A percentile compares a stretch with the other conserved stretches of the same genome.
Conservation (phyloP, 768 basidiomycete genomes). For the Scleroderma bovista region DNA sequence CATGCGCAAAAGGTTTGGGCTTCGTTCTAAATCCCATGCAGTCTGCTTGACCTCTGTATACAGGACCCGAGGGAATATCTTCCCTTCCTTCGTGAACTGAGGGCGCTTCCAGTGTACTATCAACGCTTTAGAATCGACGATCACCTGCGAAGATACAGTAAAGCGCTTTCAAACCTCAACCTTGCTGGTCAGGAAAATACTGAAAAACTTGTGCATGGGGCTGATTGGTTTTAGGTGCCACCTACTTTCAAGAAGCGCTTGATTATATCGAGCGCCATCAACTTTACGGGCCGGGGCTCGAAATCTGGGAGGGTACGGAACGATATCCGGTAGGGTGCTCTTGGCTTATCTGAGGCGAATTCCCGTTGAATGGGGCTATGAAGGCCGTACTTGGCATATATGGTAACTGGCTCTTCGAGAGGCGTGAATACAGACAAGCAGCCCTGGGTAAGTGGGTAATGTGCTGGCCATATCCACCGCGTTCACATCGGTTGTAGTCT, state of each 20-base stretch:
- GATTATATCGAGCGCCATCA: slow-evolving; percentile 74
- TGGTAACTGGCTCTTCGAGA: slow-evolving; percentile 83
- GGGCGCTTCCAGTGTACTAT: slow-evolving; percentile 66
- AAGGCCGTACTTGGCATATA: slow-evolving; percentile 70
- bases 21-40: not conserved
- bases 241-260: slow-evolving; percentile 74
- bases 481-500: slow-evolving; percentile 44
- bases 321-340: slow-evolving; percentile 48
- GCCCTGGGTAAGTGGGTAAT: slow-evolving; percentile 56
- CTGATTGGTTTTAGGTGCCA: slow-evolving; percentile 42
- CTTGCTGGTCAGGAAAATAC: slow-evolving; percentile 51
- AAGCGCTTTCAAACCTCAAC: slow-evolving; percentile 69
- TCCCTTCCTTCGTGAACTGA: slow-evolving; percentile 89
- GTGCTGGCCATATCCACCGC: not conserved
- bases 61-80: slow-evolving; percentile 98
- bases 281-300: slow-evolving; percentile 68
- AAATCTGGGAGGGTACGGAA: slow-evolving; percentile 66
- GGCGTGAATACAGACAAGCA: slow-evolving; percentile 77
- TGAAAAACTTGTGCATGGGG: not conserved
- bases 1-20: slow-evolving; percentile 91
- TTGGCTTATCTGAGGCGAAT: not conserved
- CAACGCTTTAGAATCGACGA: slow-evolving; percentile 93
- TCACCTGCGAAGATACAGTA: slow-evolving; percentile 70
- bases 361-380: slow-evolving; percentile 8
- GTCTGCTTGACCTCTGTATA: slow-evolving; percentile 4